Evolutionary conservation across 2,329 filamentous ascomycete species (phyloP).

Genomic region (Ophiostoma montium): DNA sequence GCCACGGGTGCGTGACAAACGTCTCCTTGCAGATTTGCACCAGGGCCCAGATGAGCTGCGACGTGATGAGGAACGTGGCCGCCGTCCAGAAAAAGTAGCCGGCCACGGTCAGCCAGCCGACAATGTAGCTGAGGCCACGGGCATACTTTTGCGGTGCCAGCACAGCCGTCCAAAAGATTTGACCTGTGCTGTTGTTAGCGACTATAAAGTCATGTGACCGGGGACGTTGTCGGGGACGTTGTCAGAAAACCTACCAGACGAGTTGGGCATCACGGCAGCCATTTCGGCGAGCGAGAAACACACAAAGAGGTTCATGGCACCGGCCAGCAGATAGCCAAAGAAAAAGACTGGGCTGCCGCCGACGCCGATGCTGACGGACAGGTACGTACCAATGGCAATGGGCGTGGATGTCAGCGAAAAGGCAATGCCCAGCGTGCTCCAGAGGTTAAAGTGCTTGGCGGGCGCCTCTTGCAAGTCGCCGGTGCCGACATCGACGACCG

Average conservation of each 20-base stretch:
- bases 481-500: background rate
- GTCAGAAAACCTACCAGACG: background rate
- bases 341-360: conserved; percentile 6
- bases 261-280: conserved; percentile 3
- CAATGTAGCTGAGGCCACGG: background rate
- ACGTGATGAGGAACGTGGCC: background rate
- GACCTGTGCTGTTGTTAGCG: background rate
- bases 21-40: background rate
- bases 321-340: conserved; percentile 2
- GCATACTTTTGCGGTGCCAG: background rate
- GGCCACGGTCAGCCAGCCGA: background rate
- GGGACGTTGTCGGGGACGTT: no score
- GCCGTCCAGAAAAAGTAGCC: background rate
- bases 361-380: conserved; percentile 2
- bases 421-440: background rate
- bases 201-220: no score
- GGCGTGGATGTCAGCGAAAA: conserved; percentile 3
- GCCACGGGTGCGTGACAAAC: background rate
- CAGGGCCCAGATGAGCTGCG: conserved; percentile 1
- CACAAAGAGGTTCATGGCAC: background rate
- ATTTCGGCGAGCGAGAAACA: conserved; percentile 5
- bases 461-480: background rate
- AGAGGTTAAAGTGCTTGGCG: background rate
- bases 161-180: conserved; percentile 3
- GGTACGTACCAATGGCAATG: conserved; percentile 4